A percentile compares a stretch with the other conserved stretches of the same genome.
phyloP scores from a whole-genome alignment of 495 filamentous ascomycete genomes.

The Penicillium nucicola region DNA sequence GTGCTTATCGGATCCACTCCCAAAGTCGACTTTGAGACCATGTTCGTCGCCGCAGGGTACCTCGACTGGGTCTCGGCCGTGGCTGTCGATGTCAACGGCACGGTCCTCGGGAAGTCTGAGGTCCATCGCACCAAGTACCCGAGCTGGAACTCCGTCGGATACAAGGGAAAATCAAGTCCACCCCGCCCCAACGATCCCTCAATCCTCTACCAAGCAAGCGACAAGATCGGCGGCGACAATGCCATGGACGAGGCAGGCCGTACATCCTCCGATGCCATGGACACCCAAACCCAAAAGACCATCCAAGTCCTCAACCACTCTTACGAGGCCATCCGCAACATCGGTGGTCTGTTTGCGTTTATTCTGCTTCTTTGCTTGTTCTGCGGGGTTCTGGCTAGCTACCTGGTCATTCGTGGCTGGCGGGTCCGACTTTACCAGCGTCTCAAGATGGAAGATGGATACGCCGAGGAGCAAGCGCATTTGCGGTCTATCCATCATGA shows the following conservation, averaged over 20 bases:
- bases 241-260: background rate
- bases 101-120: slow-evolving; percentile 15
- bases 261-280: slow-evolving; percentile 7
- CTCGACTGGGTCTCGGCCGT: slow-evolving; percentile 50
- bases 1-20: slow-evolving; percentile 23
- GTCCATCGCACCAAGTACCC: slow-evolving; percentile 19
- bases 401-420: slow-evolving; percentile 26
- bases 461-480: slow-evolving; percentile 12
- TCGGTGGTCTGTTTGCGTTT: slow-evolving; percentile 21
- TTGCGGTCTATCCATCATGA: slow-evolving; percentile 8
- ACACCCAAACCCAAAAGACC: slow-evolving; percentile 18
- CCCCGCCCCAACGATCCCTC: slow-evolving; percentile 20
- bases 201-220: background rate
- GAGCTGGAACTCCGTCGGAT: slow-evolving; percentile 18
- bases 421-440: slow-evolving; percentile 26
- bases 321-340: slow-evolving; percentile 18
- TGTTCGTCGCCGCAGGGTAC: slow-evolving; percentile 29
- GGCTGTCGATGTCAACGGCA: slow-evolving; percentile 21
- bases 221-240: background rate
- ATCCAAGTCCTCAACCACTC: slow-evolving; percentile 15
- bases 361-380: slow-evolving; percentile 21
- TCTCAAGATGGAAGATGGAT: slow-evolving; percentile 8
- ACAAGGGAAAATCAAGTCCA: slow-evolving; percentile 1
- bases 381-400: slow-evolving; percentile 16
- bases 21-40: slow-evolving; percentile 30